phyloP scores from a whole-genome alignment of 116 monocot species.

The Zostera marina region DNA sequence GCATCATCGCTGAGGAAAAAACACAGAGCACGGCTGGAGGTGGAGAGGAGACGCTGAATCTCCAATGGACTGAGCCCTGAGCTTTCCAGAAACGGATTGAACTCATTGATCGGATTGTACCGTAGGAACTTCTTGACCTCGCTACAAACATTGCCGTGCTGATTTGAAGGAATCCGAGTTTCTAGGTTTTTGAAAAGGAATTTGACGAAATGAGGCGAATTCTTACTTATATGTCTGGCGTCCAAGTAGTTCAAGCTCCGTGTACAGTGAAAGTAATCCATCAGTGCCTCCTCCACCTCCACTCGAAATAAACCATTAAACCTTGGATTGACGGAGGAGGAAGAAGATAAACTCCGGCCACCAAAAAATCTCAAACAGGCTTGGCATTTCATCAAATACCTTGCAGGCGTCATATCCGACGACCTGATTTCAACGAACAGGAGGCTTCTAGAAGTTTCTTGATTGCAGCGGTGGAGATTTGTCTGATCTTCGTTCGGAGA shows the following conservation, averaged over 20 bases:
- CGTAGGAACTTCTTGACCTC: constrained; percentile 26
- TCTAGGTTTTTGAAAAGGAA: no score
- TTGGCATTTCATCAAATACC: no score
- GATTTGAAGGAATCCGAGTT: no score
- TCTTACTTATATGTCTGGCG: constrained; percentile 79
- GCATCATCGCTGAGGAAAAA: constrained; percentile 62
- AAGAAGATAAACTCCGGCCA: no score
- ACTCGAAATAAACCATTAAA: constrained; percentile 13
- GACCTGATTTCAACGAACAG: no score
- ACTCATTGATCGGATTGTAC: constrained; percentile 64
- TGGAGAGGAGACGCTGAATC: constrained; percentile 35
- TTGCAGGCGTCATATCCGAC: no score
- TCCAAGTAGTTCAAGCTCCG: constrained; percentile 40
- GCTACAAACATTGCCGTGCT: constrained; percentile 17
- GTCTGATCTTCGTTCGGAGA: no score
- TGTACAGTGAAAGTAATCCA: constrained; percentile 61
- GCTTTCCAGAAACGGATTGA: constrained; percentile 86
- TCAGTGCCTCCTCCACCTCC: constrained; percentile 58
- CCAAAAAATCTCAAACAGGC: no score
- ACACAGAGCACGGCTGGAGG: constrained; percentile 11
- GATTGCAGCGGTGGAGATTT: no score
- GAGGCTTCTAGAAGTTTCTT: no score
- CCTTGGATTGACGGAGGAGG: neutral
- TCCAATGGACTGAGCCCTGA: no score
- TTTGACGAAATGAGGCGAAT: constrained; percentile 49